Evolutionary conservation across 768 basidiomycete genomes (phyloP), one percentile per base, ranked within the genome.

Genomic region (Gymnopilus dilepis): DNA sequence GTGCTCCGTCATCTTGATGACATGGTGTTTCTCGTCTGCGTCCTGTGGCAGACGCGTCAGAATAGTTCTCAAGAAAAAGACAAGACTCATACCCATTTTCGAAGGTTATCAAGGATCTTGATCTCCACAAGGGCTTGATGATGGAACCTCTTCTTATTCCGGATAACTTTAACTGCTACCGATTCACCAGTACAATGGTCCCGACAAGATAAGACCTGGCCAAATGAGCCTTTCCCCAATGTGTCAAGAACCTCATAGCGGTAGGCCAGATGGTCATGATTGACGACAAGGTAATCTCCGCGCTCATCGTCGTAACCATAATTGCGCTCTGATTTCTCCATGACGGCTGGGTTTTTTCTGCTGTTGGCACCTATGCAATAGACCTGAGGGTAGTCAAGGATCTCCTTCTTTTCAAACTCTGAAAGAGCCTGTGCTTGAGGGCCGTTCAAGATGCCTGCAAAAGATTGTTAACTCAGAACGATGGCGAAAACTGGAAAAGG

Each of bases 81-180:
- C 59, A 56, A 30, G 6, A 28, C n/a, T 80, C 90, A 59, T 69
- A 94, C 96, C 97, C 97, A 99, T 92, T 96, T 95, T 30, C 92
- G 87, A 67, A 99, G 81, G 73, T 93, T 98, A 68, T 98, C 95
- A 64, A 99, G 79, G 60, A 99, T 98, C 78, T 98, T 98, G 77
- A 99, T 97, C 78, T 99, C 97, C n/a, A 99, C 96, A 43, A 99
- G 75, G 0, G 97, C 97, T 74, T 99, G 97, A 69, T 97, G 94
- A 73, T 99, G 96, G 80, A 99, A 99, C 50, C 97, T 85, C 76
- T 99, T 98, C 83, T 98, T 99, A 81, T 99, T 99, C 40, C 97
- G 88, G 68, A 99, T 99, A 64, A 99, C 99, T 83, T 99, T 99
- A 79, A 99, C 89, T 17, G 97, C 97, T 9, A 99, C 94, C n/a